Conservation (phyloP, 2,329 filamentous ascomycete species). For the Aspergillus felis region DNA sequence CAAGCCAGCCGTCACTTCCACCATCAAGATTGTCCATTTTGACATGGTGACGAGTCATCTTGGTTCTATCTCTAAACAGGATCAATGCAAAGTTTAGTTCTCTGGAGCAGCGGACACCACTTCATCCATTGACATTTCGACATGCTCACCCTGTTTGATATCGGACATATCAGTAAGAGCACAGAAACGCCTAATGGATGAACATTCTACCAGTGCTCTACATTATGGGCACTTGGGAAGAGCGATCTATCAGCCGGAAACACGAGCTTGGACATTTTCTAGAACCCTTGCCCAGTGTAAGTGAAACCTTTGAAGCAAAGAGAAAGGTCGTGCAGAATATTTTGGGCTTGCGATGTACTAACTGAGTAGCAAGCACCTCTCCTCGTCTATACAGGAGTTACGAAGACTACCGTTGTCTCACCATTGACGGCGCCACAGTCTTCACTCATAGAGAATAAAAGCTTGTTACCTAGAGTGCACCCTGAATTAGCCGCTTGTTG, state of each 20-base stretch:
- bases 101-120: neutral
- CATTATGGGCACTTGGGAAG: constrained; percentile 57
- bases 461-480: constrained; percentile 24
- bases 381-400: constrained; percentile 30
- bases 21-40: neutral
- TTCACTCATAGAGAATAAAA: constrained; percentile 17
- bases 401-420: constrained; percentile 23
- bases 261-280: constrained; percentile 48
- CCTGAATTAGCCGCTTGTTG: constrained; percentile 36
- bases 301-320: neutral
- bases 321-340: neutral
- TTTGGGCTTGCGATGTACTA: constrained; percentile 2
- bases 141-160: constrained; percentile 25
- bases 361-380: constrained; percentile 12
- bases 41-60: neutral
- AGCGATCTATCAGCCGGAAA: constrained; percentile 47
- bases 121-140: constrained; percentile 14
- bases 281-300: constrained; percentile 33
- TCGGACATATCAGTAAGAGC: constrained; percentile 24
- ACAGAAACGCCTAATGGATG: constrained; percentile 55
- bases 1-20: neutral
- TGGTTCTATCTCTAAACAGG: neutral
- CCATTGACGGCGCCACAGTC: constrained; percentile 13
- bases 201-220: constrained; percentile 46
- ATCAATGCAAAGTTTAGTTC: neutral